phyloP scores from a whole-genome alignment of 371 early-diverging fungal species.

The Amoeboaphelidium protococcarum region DNA sequence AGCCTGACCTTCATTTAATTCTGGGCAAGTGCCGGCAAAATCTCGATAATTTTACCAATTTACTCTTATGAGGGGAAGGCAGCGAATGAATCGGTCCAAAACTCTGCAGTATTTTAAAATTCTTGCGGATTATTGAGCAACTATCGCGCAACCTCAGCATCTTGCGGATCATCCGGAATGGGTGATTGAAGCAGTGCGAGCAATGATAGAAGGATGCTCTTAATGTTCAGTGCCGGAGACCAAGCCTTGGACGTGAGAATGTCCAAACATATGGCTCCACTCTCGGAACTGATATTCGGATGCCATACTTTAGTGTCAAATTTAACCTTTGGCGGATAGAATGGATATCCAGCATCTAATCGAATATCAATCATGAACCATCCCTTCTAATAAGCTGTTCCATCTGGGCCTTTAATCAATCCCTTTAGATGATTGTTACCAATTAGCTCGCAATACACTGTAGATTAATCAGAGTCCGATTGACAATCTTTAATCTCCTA shows the following conservation, averaged over 20 bases:
- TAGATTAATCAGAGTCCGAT: too few relatives aligned
- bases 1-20: too few relatives aligned
- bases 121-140: background rate
- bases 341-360: background rate
- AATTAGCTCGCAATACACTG: too few relatives aligned
- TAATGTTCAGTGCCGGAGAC: conserved; percentile 2
- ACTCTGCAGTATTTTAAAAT: background rate
- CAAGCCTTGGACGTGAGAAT: background rate
- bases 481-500: too few relatives aligned
- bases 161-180: conserved; percentile 4
- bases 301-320: conserved; percentile 3
- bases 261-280: conserved; percentile 2
- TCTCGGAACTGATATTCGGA: conserved; percentile 4
- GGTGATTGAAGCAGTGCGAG: conserved; percentile 1
- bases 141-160: background rate
- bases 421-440: background rate
- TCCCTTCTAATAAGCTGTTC: background rate
- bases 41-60: too few relatives aligned
- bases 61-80: too few relatives aligned
- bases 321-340: background rate
- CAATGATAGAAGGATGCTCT: conserved; percentile 2
- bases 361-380: background rate
- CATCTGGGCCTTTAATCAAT: background rate
- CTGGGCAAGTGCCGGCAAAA: too few relatives aligned
- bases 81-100: background rate